These are phyloP conservation scores for Oldenlandia corymbosa DNA, from an alignment of 257 asterid genomes.

Conservation along the genomic window DNA sequence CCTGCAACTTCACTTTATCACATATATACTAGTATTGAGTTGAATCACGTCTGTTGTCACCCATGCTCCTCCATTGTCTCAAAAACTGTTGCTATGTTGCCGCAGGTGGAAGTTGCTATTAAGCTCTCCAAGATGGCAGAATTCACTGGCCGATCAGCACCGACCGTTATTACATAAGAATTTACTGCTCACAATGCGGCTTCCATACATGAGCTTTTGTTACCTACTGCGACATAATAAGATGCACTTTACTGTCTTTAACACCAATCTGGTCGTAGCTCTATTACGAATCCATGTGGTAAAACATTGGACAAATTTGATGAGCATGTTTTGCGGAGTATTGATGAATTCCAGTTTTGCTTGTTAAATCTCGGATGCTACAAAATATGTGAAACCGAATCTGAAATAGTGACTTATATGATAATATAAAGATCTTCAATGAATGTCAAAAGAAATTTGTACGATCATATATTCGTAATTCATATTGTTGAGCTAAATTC, in stretches of 20 bases:
- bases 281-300: background rate
- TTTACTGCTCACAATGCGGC: background rate
- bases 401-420: no score
- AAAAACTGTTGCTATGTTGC: slow-evolving; percentile 3
- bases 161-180: slow-evolving; percentile 78
- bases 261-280: background rate
- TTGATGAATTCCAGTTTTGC: slow-evolving; percentile 11
- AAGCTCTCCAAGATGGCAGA: slow-evolving; percentile 87
- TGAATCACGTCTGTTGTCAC: background rate
- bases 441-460: no score
- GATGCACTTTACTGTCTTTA: background rate
- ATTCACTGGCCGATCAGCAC: slow-evolving; percentile 87
- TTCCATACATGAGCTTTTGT: background rate
- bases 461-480: no score
- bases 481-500: no score
- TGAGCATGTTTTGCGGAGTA: slow-evolving; percentile 5
- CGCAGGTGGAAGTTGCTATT: slow-evolving; percentile 87
- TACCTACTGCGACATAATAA: background rate
- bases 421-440: no score
- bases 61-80: background rate
- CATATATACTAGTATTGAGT: background rate
- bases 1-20: background rate
- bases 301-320: background rate
- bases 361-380: background rate
- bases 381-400: background rate